Evolutionary conservation across 2,329 filamentous ascomycete genomes (phyloP).

Genomic region (Colletotrichum acutatum): DNA sequence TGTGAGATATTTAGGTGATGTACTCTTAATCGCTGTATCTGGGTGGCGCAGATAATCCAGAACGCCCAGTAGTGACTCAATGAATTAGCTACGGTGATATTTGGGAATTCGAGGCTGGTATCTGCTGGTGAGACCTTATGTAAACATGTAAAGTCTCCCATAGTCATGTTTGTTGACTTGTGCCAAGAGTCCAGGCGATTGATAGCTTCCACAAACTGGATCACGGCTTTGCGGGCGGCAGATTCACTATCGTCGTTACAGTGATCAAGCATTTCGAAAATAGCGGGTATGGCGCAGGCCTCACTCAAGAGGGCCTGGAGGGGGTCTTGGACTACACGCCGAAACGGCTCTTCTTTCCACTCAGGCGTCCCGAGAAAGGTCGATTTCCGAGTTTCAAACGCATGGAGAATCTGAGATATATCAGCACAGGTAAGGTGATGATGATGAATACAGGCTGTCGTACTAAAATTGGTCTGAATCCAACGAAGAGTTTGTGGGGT

Average conservation of each 20-base stretch:
- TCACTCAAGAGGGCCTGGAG: slow-evolving; percentile 48
- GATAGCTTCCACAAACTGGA: not conserved
- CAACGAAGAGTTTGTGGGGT: slow-evolving; percentile 51
- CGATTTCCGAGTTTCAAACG: slow-evolving; percentile 41
- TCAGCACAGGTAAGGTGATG: not conserved
- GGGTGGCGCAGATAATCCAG: slow-evolving; percentile 46
- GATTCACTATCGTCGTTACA: not conserved
- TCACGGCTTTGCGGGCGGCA: not conserved
- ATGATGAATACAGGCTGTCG: slow-evolving; percentile 6
- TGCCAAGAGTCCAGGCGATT: slow-evolving; percentile 29
- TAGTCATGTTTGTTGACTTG: not conserved
- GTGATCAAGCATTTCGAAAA: slow-evolving; percentile 16
- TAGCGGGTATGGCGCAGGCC: slow-evolving; percentile 42
- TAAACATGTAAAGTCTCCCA: not conserved
- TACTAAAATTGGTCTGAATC: slow-evolving; percentile 52
- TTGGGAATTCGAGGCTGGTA: slow-evolving; percentile 43
- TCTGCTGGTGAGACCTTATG: not conserved
- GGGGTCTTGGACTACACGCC: slow-evolving; percentile 37
- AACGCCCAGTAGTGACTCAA: slow-evolving; percentile 52
- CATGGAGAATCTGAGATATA: slow-evolving; percentile 42
- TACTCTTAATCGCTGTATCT: slow-evolving; percentile 39
- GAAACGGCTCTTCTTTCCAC: slow-evolving; percentile 48
- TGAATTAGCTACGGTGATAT: slow-evolving; percentile 49
- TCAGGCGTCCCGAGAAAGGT: slow-evolving; percentile 44
- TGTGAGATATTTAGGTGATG: slow-evolving; percentile 37